These are phyloP conservation scores for Fusarium nanum DNA, from an alignment of 2,329 filamentous ascomycete genomes.

Conservation along the genomic window DNA sequence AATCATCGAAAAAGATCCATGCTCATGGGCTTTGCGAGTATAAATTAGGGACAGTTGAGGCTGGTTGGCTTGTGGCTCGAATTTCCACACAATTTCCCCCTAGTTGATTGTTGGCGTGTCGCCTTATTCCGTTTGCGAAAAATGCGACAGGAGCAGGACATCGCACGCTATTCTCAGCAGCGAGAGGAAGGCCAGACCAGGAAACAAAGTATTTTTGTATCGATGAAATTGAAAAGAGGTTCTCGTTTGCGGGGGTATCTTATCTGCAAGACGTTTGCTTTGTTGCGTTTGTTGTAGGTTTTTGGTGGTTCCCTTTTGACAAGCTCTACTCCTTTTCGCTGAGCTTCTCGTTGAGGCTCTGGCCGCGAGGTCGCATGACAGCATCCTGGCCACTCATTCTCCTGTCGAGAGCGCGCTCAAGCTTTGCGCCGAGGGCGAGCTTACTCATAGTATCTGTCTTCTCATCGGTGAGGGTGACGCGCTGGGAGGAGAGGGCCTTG, in stretches of 20 bases:
- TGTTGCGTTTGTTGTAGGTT: conserved; percentile 3
- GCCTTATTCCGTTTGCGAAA: conserved; percentile 9
- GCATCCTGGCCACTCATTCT: conserved; percentile 92
- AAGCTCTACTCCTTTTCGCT: conserved; percentile 38
- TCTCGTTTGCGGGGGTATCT: conserved; percentile 33
- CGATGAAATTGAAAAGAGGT: conserved; percentile 2
- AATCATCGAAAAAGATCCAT: conserved; percentile 28
- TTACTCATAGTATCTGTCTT: conserved; percentile 87
- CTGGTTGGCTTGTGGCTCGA: conserved; percentile 9
- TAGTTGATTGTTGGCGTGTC: conserved; percentile 6
- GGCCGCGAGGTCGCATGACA: conserved; percentile 73
- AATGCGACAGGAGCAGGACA: background rate
- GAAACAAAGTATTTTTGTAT: conserved; percentile 19
- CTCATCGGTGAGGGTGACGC: conserved; percentile 76
- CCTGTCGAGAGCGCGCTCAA: conserved; percentile 86
- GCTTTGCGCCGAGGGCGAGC: conserved; percentile 87
- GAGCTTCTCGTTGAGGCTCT: conserved; percentile 54
- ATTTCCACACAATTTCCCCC: conserved; percentile 14
- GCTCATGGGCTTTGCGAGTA: conserved; percentile 10
- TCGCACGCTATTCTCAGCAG: background rate
- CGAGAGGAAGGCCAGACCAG: conserved; percentile 3
- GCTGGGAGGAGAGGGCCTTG: conserved; percentile 84
- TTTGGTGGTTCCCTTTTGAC: conserved; percentile 4
- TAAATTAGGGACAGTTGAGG: conserved; percentile 14
- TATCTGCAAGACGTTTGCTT: conserved; percentile 34